A percentile compares a stretch with the other conserved stretches of the same genome.
Conservation (phyloP, 352 stramenopile species). For the Globisporangium paddicum region DNA sequence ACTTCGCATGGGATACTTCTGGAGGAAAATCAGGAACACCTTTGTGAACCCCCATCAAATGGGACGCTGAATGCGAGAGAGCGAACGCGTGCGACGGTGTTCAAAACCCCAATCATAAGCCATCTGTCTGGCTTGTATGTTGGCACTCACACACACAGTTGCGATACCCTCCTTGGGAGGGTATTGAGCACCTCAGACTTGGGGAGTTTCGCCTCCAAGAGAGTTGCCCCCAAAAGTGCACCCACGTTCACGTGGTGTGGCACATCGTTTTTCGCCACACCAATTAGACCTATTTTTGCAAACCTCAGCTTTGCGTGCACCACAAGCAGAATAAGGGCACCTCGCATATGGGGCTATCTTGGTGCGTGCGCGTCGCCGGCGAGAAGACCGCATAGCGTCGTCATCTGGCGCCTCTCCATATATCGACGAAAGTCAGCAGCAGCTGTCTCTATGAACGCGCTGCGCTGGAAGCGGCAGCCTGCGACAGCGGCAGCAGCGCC, state of each 20-base stretch:
- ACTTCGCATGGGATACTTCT: constrained; percentile 8
- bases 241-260: not conserved
- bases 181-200: no score
- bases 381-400: not conserved
- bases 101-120: not conserved
- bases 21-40: constrained; percentile 9
- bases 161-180: no score
- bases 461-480: constrained; percentile 4
- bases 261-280: not conserved
- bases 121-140: not conserved
- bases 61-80: not conserved
- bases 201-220: not conserved
- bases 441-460: not conserved
- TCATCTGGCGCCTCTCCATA: not conserved
- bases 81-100: not conserved
- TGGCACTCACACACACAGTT: not conserved
- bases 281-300: not conserved
- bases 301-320: no score
- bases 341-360: not conserved
- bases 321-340: no score
- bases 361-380: not conserved
- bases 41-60: not conserved
- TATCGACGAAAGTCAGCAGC: not conserved
- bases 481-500: not conserved
- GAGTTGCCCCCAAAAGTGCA: not conserved